Conservation (phyloP, 352 stramenopile genomes). For the Phytophthora sp. region DNA sequence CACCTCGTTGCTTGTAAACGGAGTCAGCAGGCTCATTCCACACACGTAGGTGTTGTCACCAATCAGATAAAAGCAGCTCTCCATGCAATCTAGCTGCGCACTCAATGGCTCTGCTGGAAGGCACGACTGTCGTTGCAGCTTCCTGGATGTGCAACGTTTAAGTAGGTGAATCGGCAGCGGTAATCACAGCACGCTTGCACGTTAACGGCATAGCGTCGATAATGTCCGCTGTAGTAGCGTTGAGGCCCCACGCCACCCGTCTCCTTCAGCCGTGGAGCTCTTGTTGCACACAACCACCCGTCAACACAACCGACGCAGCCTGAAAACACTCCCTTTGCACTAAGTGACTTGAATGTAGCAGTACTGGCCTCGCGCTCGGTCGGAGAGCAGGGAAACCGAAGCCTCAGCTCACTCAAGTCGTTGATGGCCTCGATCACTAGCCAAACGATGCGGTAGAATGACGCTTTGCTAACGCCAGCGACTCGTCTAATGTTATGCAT, state of each 20-base stretch:
- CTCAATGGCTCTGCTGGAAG: neutral
- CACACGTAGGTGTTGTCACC: neutral
- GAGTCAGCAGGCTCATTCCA: neutral
- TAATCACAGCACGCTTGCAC: constrained; percentile 5
- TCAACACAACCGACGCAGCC: constrained; percentile 6
- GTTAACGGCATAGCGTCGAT: neutral
- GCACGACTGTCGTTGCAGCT: constrained; percentile 4
- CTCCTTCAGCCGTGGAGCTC: neutral
- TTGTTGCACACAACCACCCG: neutral
- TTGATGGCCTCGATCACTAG: constrained; percentile 1
- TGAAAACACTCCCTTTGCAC: neutral
- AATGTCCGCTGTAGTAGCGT: constrained; percentile 2
- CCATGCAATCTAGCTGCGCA: neutral
- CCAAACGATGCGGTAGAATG: neutral
- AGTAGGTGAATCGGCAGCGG: neutral
- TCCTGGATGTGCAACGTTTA: neutral
- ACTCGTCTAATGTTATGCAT: constrained; percentile 4
- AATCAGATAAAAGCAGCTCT: neutral
- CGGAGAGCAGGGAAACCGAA: neutral
- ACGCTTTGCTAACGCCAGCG: constrained; percentile 3
- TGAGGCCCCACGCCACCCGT: neutral
- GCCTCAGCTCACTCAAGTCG: neutral
- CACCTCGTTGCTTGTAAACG: neutral
- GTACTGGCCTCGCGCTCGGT: neutral
- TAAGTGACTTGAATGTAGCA: neutral